Conservation (phyloP, 2,329 filamentous ascomycete genomes). For the Aspergillus sp. region DNA sequence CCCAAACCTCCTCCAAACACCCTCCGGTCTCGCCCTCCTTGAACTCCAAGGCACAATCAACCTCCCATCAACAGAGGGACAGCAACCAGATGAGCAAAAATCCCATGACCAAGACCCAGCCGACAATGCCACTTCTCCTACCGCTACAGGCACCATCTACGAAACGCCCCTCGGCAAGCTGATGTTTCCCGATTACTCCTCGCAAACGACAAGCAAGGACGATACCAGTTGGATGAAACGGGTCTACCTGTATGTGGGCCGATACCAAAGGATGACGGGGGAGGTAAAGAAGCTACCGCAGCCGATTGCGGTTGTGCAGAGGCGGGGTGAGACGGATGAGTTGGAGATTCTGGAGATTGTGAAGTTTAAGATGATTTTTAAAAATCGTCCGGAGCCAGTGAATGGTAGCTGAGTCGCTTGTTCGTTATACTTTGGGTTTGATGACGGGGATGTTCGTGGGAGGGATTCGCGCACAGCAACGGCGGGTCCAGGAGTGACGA, state of each 20-base stretch:
- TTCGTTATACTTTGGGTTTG: background rate
- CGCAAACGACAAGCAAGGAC: conserved; percentile 39
- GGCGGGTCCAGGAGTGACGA: too few species aligned
- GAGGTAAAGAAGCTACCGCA: conserved; percentile 81
- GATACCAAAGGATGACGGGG: conserved; percentile 80
- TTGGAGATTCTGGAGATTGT: conserved; percentile 84
- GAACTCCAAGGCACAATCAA: conserved; percentile 92
- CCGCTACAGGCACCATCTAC: conserved; percentile 12
- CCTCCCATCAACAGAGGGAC: conserved; percentile 45
- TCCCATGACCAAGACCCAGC: conserved; percentile 23
- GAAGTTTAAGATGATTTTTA: conserved; percentile 80
- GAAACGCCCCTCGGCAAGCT: conserved; percentile 62
- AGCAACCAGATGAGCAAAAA: conserved; percentile 12
- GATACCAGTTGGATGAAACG: conserved; percentile 79
- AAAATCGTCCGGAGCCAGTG: conserved; percentile 77
- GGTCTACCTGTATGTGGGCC: conserved; percentile 80
- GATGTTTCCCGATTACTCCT: conserved; percentile 68
- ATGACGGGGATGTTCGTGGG: too few species aligned
- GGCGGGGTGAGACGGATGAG: conserved; percentile 37
- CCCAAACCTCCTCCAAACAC: conserved; percentile 78
- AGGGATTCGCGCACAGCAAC: too few species aligned
- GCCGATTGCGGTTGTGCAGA: conserved; percentile 70
- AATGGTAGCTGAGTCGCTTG: conserved; percentile 35
- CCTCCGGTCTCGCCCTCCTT: conserved; percentile 78
- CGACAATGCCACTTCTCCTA: conserved; percentile 10